phyloP scores from a whole-genome alignment of 73 alveolate genomes.

The Tetrahymena malaccensis region DNA sequence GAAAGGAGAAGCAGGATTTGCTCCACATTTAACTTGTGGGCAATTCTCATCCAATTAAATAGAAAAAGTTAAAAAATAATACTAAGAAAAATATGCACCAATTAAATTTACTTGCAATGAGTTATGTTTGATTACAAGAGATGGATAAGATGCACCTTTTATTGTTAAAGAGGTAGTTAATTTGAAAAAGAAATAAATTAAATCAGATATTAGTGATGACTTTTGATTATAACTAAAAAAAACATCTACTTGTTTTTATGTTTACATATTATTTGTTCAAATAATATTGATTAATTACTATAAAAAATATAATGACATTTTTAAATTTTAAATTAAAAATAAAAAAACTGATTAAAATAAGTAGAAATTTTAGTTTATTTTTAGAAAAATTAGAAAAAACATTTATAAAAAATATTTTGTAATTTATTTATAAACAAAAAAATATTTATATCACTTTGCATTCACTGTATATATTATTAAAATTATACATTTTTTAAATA shows the following conservation, averaged over 20 bases:
- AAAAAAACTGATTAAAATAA: too few species aligned
- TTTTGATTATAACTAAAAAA: background rate
- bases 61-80: constrained; percentile 3
- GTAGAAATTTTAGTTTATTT: too few species aligned
- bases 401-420: too few species aligned
- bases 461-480: too few species aligned
- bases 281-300: background rate
- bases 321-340: too few species aligned
- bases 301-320: too few species aligned
- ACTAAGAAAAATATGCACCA: background rate
- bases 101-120: constrained; percentile 7
- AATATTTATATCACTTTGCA: too few species aligned
- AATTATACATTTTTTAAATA: too few species aligned
- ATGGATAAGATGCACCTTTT: constrained; percentile 35
- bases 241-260: background rate
- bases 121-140: constrained; percentile 17
- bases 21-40: constrained; percentile 29
- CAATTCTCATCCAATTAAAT: constrained; percentile 4
- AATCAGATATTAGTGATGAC: background rate
- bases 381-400: too few species aligned
- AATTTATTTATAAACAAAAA: too few species aligned
- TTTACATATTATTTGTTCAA: background rate
- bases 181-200: background rate
- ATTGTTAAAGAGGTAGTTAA: background rate
- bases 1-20: constrained; percentile 18